Conservation (phyloP, 495 filamentous ascomycete genomes). For the Cairneyella variabilis region DNA sequence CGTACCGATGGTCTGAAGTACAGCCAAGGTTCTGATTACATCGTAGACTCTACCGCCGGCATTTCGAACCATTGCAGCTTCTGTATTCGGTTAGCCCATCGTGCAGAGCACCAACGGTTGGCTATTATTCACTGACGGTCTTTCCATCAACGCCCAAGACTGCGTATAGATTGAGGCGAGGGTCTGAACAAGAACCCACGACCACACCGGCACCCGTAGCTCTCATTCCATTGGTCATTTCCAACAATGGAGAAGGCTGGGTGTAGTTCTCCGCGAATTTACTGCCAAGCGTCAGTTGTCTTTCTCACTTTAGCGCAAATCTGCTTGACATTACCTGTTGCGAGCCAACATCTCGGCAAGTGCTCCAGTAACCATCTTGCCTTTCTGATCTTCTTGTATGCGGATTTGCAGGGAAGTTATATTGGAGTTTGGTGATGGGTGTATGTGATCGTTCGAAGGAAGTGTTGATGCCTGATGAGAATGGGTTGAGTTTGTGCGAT, state of each 20-base stretch:
- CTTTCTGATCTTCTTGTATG: too few species aligned
- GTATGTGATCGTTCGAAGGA: not conserved
- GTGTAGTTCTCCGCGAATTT: slow-evolving; percentile 10
- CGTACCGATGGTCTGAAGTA: slow-evolving; percentile 25
- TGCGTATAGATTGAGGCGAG: slow-evolving; percentile 29
- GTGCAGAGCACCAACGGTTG: too few species aligned
- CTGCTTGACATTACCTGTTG: slow-evolving; percentile 17
- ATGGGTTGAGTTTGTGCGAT: not conserved
- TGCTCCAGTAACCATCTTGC: slow-evolving; percentile 15
- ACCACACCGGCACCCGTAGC: slow-evolving; percentile 12
- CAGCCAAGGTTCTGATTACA: slow-evolving; percentile 24
- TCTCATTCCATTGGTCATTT: slow-evolving; percentile 8
- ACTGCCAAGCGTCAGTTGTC: slow-evolving; percentile 4
- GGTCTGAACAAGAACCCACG: slow-evolving; percentile 28
- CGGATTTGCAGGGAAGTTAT: too few species aligned
- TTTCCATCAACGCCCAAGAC: slow-evolving; percentile 29
- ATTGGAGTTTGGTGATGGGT: not conserved
- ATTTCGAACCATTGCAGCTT: slow-evolving; percentile 29
- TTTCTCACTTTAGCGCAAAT: too few species aligned
- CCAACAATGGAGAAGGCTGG: slow-evolving; percentile 8
- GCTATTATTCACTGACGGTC: slow-evolving; percentile 8
- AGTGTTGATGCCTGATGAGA: not conserved
- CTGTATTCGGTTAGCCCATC: too few species aligned
- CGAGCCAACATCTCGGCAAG: slow-evolving; percentile 17
- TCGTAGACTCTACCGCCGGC: slow-evolving; percentile 29